These are phyloP conservation scores for Aspergillus niger DNA, from an alignment of 2,329 filamentous ascomycete genomes.

Conservation along the genomic window DNA sequence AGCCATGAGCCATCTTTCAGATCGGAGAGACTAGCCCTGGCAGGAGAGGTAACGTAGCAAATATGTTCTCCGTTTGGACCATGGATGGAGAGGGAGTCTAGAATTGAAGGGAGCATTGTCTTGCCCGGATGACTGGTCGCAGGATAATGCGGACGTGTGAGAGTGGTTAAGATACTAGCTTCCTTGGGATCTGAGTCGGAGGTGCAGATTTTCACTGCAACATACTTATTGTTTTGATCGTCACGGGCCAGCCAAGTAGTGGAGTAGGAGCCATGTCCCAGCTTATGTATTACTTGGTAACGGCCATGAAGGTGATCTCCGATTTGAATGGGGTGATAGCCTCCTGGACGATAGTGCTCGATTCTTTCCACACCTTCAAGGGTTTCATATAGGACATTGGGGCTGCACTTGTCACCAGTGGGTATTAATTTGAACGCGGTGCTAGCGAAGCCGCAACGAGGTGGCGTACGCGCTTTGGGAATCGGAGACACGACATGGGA, in stretches of 20 bases:
- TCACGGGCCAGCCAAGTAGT: constrained; percentile 21
- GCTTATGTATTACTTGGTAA: constrained; percentile 45
- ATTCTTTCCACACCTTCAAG: not conserved
- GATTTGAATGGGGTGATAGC: constrained; percentile 34
- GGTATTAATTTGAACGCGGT: no score
- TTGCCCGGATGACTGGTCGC: not conserved
- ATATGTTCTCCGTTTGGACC: constrained; percentile 29
- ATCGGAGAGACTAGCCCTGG: constrained; percentile 22
- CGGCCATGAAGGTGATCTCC: constrained; percentile 31
- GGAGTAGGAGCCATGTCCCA: constrained; percentile 44
- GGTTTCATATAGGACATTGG: not conserved
- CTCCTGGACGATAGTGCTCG: constrained; percentile 24
- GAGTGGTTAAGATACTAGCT: constrained; percentile 25
- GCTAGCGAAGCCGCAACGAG: no score
- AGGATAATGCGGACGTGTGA: not conserved
- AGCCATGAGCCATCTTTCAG: constrained; percentile 25
- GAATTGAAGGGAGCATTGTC: constrained; percentile 20
- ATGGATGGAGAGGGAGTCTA: constrained; percentile 25
- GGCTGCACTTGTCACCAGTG: no score
- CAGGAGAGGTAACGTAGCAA: constrained; percentile 25
- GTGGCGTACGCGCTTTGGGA: no score
- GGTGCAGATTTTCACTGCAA: constrained; percentile 26
- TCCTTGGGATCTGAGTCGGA: constrained; percentile 10
- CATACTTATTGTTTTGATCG: constrained; percentile 16
- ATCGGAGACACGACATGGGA: no score